Evolutionary conservation across 2,329 filamentous ascomycete genomes (phyloP).

Genomic region (Trichoderma oligosporum): DNA sequence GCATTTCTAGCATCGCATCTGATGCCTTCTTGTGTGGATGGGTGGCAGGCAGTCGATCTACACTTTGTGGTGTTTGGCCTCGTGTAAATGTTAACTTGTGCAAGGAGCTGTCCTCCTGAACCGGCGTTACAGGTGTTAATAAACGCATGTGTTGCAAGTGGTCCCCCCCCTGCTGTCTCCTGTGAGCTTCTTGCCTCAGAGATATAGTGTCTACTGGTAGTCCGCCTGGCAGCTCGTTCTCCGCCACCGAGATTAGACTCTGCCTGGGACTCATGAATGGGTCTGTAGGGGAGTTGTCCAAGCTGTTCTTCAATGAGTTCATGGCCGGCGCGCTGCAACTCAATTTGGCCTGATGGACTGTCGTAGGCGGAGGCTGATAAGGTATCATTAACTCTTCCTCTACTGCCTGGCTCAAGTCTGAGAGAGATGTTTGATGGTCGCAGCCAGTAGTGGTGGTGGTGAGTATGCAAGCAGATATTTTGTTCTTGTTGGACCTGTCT

Average conservation of each 20-base stretch:
- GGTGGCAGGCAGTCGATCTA: not conserved
- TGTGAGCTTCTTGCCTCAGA: conserved; percentile 13
- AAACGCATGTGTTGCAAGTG: not conserved
- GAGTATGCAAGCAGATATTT: conserved; percentile 51
- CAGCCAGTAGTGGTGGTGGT: conserved; percentile 61
- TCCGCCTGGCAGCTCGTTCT: conserved; percentile 17
- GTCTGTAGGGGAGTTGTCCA: conserved; percentile 23
- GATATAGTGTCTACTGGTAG: conserved; percentile 19
- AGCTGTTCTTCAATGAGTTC: conserved; percentile 22
- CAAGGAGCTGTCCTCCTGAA: conserved; percentile 25
- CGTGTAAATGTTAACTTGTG: conserved; percentile 28
- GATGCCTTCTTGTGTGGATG: not conserved
- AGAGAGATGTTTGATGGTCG: conserved; percentile 31
- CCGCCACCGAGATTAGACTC: conserved; percentile 22
- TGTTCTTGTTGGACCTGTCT: conserved; percentile 24
- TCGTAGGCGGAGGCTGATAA: not conserved
- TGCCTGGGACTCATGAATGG: conserved; percentile 28
- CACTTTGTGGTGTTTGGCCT: not conserved
- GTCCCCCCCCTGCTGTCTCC: not conserved
- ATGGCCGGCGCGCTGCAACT: conserved; percentile 26
- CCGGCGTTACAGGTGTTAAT: not conserved
- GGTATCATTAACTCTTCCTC: not conserved
- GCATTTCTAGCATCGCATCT: not conserved
- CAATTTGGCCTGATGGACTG: conserved; percentile 18
- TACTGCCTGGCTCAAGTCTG: conserved; percentile 13